Base-by-base conservation (phyloP, 352 stramenopile genomes). In the Globisporangium mamillatum region DNA sequence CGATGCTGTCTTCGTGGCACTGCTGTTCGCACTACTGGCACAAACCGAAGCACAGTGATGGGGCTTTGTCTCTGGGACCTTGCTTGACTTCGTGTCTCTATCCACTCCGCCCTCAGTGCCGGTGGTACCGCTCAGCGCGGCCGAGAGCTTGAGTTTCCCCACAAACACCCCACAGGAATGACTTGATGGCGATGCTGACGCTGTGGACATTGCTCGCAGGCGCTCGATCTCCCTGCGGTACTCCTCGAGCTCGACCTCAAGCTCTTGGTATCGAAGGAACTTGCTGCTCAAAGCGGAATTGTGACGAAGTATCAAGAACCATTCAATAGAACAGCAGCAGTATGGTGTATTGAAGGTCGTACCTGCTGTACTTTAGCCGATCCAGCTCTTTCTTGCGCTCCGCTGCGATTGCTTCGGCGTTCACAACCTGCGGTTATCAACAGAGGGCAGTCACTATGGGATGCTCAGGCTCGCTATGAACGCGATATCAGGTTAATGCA, bases 181-280 rank as follows among this genome's bases (percentile, higher is more conserved):
- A 9, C 55, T n/a, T 38, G 24, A 62, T 9, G 36, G 32, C 0
- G 53, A 27, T n/a, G 27, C 7, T 3, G 29, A 41, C 4, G 41
- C 63, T 6, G 72, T 63, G 50, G 81, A 53, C 57, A 81, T 67
- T 4, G 60, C 61, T 32, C 76, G 71, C 29, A 92, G 67, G 4
- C 77, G 77, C 54, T 85, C 71, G 29, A 92, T 86, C 64, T 92
- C 84, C 9, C 25, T 41, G 38, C 82, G 71, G 34, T 79, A 87
- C 59, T 92, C 84, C 41, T 89, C 80, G 25, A 89, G 74, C 50
- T 92, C 80, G 36, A 81, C 55, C 41, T 90, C 80, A 5, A 89
- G 64, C 55, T 92, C 84, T 63, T 89, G 84, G 44, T 81, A 84
- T 2, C 80, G 81, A 64, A 92, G 75, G 63, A 90, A 92, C 64